phyloP scores from a whole-genome alignment of 1,139 yeast species.

The Zygotorulaspora mrakii region DNA sequence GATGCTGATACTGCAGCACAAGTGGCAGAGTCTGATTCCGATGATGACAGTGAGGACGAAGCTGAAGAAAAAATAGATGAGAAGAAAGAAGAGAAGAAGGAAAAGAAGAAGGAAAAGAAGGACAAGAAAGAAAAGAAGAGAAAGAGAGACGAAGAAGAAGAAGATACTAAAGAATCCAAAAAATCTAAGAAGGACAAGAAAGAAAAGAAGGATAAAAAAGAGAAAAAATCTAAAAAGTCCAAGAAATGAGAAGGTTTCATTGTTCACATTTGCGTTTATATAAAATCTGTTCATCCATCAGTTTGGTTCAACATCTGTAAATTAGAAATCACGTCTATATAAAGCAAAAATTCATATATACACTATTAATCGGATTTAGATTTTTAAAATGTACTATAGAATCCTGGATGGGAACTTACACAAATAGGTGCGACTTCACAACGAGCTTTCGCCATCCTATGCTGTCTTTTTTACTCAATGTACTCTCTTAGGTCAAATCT shows the following conservation, averaged over 20 bases:
- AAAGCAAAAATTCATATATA: constrained; percentile 6
- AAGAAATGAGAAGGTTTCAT: constrained; percentile 43
- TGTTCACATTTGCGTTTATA: constrained; percentile 3
- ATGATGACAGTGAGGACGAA: constrained; percentile 45
- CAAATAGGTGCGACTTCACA: neutral
- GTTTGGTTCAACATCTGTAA: constrained; percentile 18
- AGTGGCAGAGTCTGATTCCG: constrained; percentile 49
- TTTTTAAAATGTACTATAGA: constrained; percentile 2
- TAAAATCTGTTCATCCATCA: constrained; percentile 1
- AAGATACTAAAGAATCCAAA: constrained; percentile 36
- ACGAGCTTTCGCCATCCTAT: too few species aligned
- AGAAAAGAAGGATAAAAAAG: constrained; percentile 39
- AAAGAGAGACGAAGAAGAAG: constrained; percentile 40
- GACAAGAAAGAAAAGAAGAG: constrained; percentile 44
- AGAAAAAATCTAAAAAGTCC: constrained; percentile 38
- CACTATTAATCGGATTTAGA: constrained; percentile 1
- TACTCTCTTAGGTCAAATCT: too few species aligned
- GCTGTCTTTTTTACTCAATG: too few species aligned
- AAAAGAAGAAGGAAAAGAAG: constrained; percentile 36
- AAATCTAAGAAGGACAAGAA: constrained; percentile 48
- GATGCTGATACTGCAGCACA: constrained; percentile 74
- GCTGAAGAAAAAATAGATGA: constrained; percentile 34
- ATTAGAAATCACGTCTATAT: constrained; percentile 16
- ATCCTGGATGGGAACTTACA: neutral
- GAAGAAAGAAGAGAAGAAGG: constrained; percentile 41